Evolutionary conservation across 1,284 basidiomycete species (phyloP), one percentile per base, ranked within the genome.

Genomic region (Cerrena zonata): DNA sequence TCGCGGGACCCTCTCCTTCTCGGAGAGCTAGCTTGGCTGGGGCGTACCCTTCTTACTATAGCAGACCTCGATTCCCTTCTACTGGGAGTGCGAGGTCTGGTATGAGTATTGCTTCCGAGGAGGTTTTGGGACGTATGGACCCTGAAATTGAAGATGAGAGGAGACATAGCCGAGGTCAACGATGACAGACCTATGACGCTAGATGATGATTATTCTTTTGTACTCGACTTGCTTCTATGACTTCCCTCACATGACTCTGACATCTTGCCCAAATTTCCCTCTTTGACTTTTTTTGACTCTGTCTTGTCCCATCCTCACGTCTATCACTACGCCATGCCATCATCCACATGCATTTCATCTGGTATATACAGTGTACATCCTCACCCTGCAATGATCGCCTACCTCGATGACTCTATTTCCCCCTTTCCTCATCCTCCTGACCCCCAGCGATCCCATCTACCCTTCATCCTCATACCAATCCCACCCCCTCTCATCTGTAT

Each of bases 61-160:
- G 58, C 26, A 60, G 65, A 10, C 59, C 61, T 34, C 39, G 64
- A 45, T 47, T 61, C n/a, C 54, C 53, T 21, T 66, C 65, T 37
- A 64, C 64, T 11, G 62, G 59, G 36, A 65, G 61, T 53, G 64
- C 49, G 38, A 47, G 58, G 50, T 65, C 61, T 34, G 63, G 58
- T 41, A 56, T 61, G 48, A 67, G 66, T 49, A 59, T 63, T 44
- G 66, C 59, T 34, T 68, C 66, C 18, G 65, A 62, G 52, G 67
- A 69, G 55, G 66, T 67, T 21, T 47, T 67, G 0, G 65, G 65
- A 25, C 50, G 63, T 43, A 65, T 67, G 65, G 65, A 67, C 34
- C 65, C 65, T 13, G 65, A 66, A 53, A 45, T 60, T 7, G 57
- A 54, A 2, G 65, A 63, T 45, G 58, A 50, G 15, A 42, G 50